phyloP scores from a whole-genome alignment of 1,284 basidiomycete genomes.

The Cystobasidium pallidum region DNA sequence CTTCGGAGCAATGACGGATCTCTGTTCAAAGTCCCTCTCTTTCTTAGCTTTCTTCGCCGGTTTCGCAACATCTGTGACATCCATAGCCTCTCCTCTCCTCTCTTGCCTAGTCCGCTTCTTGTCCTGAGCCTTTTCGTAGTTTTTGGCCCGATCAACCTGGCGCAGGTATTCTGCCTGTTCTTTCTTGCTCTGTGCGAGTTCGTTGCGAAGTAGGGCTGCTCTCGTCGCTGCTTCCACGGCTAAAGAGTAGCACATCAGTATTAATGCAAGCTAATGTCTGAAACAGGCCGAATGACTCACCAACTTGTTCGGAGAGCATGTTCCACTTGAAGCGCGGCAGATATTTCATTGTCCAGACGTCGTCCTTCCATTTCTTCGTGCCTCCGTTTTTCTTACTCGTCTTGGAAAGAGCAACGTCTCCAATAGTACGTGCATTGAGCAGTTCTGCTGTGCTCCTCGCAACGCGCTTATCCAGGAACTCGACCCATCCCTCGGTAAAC shows the following conservation, averaged over 20 bases:
- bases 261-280: neutral
- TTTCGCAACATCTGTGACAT: conserved; percentile 43
- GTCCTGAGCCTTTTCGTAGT: conserved; percentile 80
- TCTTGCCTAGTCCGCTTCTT: conserved; percentile 61
- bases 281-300: conserved; percentile 62
- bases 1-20: conserved; percentile 16
- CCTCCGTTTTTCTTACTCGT: conserved; percentile 61
- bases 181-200: conserved; percentile 80
- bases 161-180: conserved; percentile 93
- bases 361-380: conserved; percentile 93
- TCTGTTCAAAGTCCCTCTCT: conserved; percentile 21
- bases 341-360: conserved; percentile 99
- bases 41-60: conserved; percentile 42
- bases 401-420: conserved; percentile 38
- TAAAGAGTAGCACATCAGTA: conserved; percentile 55
- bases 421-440: conserved; percentile 95
- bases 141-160: conserved; percentile 92
- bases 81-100: conserved; percentile 27
- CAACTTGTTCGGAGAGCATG: conserved; percentile 97
- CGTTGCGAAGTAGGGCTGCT: conserved; percentile 81
- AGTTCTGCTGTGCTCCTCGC: conserved; percentile 89
- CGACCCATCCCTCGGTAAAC: conserved; percentile 97
- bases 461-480: conserved; percentile 90
- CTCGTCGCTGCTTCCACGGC: conserved; percentile 92
- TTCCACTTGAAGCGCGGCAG: conserved; percentile 97